Evolutionary conservation across 2,329 filamentous ascomycete genomes (phyloP).

Genomic region (Calonectria fujianensis): DNA sequence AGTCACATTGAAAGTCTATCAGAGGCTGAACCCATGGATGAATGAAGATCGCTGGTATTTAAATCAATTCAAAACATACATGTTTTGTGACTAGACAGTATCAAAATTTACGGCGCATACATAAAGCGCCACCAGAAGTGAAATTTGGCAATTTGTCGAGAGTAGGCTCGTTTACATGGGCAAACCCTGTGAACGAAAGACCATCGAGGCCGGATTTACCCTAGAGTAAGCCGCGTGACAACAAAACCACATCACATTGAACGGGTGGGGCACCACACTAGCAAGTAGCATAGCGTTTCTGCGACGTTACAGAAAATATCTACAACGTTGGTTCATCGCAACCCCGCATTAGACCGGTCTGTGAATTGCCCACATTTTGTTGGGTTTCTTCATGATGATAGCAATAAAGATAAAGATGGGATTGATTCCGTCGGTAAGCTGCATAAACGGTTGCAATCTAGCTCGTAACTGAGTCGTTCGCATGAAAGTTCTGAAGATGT

Average conservation of each 20-base stretch:
- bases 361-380: background rate
- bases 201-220: background rate
- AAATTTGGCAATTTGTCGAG: background rate
- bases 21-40: no score
- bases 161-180: background rate
- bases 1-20: no score
- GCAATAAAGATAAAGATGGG: background rate
- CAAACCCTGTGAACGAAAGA: no score
- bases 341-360: background rate
- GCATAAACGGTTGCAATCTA: background rate
- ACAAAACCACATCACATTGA: background rate
- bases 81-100: background rate
- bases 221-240: background rate
- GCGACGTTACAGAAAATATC: conserved; percentile 10
- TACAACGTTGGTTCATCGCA: conserved; percentile 5
- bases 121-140: background rate
- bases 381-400: background rate
- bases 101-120: background rate
- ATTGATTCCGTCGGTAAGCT: background rate
- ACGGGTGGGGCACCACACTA: background rate
- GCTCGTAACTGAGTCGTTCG: background rate
- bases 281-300: background rate
- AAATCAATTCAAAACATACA: background rate
- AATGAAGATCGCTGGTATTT: background rate
- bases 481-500: background rate